phyloP scores from a whole-genome alignment of 768 basidiomycete species.

The Tubosaeta sp. region DNA sequence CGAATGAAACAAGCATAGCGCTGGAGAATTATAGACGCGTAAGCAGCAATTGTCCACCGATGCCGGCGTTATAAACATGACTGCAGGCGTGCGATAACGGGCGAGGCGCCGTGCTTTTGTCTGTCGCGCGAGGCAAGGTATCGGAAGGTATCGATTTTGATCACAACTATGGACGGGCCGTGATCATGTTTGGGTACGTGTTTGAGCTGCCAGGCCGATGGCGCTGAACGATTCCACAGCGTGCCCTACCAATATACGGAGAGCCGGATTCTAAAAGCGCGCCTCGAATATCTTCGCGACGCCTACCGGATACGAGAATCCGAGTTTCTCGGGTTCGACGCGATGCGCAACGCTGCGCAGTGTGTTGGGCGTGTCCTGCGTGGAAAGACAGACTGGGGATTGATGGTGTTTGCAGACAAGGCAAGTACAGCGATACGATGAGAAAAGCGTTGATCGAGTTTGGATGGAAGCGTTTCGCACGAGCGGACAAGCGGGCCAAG shows the following conservation, averaged over 20 bases:
- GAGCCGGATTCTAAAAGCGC: slow-evolving; percentile 93
- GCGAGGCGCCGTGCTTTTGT: slow-evolving; percentile 91
- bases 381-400: slow-evolving; percentile 98
- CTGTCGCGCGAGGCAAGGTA: slow-evolving; percentile 97
- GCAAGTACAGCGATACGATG: slow-evolving; percentile 37
- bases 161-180: slow-evolving; percentile 97
- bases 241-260: slow-evolving; percentile 99
- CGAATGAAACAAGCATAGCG: slow-evolving; percentile 97
- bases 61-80: background rate
- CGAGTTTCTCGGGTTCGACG: slow-evolving; percentile 98
- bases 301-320: slow-evolving; percentile 97
- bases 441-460: background rate
- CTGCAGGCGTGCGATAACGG: slow-evolving; percentile 95
- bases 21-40: slow-evolving; percentile 96
- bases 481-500: slow-evolving; percentile 91
- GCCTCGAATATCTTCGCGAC: slow-evolving; percentile 96
- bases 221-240: slow-evolving; percentile 35
- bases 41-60: slow-evolving; percentile 9
- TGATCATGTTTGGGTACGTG: slow-evolving; percentile 96
- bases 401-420: slow-evolving; percentile 99
- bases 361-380: slow-evolving; percentile 97
- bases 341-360: slow-evolving; percentile 98
- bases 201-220: background rate
- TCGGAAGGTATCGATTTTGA: slow-evolving; percentile 99
- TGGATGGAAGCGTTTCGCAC: slow-evolving; percentile 72